These are phyloP conservation scores for Nicotiana undulata DNA, from an alignment of 257 asterid species.

Conservation along the genomic window DNA sequence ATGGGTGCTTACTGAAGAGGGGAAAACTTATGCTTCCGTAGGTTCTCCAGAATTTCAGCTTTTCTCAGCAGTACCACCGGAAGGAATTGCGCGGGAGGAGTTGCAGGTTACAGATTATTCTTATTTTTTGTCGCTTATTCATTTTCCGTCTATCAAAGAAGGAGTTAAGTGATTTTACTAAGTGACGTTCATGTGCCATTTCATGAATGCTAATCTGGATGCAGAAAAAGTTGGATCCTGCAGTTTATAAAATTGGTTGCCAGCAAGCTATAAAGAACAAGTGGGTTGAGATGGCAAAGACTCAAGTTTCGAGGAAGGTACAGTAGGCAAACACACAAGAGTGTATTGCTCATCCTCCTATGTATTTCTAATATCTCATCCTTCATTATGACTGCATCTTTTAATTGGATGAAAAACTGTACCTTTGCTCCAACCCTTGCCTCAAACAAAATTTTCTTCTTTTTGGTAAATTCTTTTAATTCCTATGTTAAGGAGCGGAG, in stretches of 20 bases:
- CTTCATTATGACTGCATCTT: too few species aligned
- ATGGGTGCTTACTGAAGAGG: slow-evolving; percentile 86
- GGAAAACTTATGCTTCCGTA: slow-evolving; percentile 47
- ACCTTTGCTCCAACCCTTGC: neutral
- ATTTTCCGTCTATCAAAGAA: neutral
- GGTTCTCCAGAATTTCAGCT: slow-evolving; percentile 93
- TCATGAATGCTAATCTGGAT: neutral
- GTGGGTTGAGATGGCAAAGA: slow-evolving; percentile 80
- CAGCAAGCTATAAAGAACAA: slow-evolving; percentile 86
- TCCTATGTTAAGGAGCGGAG: neutral
- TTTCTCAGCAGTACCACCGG: slow-evolving; percentile 64
- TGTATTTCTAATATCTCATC: too few species aligned
- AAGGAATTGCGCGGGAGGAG: slow-evolving; percentile 63
- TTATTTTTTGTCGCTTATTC: neutral
- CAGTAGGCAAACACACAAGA: slow-evolving; percentile 9
- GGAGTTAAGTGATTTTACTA: neutral
- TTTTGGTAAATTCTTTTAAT: too few species aligned
- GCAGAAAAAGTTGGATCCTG: slow-evolving; percentile 66
- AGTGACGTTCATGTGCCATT: neutral
- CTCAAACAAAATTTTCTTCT: neutral
- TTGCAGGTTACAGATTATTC: slow-evolving; percentile 49
- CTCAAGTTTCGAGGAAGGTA: slow-evolving; percentile 76
- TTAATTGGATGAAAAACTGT: neutral
- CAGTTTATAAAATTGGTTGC: slow-evolving; percentile 70
- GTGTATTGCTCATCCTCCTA: neutral